Percentiles rank a stretch among this genome's conserved stretches.
These are phyloP conservation scores for Yamadazyma membranifaciens DNA, from an alignment of 1,139 yeast species.

Conservation along the genomic window DNA sequence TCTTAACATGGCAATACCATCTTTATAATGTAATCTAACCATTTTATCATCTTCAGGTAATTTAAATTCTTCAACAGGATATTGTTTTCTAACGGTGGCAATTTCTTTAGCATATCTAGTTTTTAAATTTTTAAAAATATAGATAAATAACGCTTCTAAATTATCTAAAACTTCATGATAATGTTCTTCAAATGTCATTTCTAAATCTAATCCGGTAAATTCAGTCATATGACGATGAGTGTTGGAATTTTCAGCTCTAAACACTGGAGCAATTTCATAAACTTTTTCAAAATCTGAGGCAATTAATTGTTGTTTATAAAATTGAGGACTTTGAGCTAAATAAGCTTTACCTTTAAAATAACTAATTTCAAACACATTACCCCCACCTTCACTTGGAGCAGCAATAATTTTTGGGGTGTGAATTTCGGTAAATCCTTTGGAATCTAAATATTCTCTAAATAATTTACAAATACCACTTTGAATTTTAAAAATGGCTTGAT, in stretches of 20 bases:
- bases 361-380: constrained; percentile 89
- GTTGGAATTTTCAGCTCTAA: constrained; percentile 98
- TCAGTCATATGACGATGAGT: constrained; percentile 99
- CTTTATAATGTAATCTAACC: constrained; percentile 87
- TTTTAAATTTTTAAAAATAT: constrained; percentile 83
- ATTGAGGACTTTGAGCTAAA: constrained; percentile 97
- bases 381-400: constrained; percentile 97
- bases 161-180: constrained; percentile 91
- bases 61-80: constrained; percentile 96
- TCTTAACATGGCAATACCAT: constrained; percentile 83
- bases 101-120: constrained; percentile 78
- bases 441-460: constrained; percentile 81
- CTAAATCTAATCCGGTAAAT: constrained; percentile 95
- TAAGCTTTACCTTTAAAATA: constrained; percentile 92
- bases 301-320: constrained; percentile 95
- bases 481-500: constrained; percentile 94
- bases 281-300: constrained; percentile 97
- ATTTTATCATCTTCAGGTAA: constrained; percentile 87
- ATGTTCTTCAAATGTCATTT: constrained; percentile 97
- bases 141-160: constrained; percentile 81
- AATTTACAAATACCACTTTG: constrained; percentile 85
- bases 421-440: constrained; percentile 75
- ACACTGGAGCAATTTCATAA: constrained; percentile 95
- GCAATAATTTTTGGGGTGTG: constrained; percentile 96
- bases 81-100: constrained; percentile 87